Conservation (phyloP, 257 asterid species). For the Solanum corneliomulleri region DNA sequence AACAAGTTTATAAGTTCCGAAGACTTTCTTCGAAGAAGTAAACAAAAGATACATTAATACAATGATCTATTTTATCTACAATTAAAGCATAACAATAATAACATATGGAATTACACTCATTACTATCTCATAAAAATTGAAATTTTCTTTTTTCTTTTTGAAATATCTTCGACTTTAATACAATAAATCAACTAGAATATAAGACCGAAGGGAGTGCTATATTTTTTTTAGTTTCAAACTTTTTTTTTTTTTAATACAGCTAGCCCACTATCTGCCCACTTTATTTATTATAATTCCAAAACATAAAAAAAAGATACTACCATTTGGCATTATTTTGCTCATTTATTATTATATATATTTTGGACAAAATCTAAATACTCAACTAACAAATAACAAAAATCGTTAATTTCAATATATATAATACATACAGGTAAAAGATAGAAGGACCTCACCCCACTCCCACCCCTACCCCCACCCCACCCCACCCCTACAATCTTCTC, state of each 20-base stretch:
- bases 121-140: no score
- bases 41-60: no score
- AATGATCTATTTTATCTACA: no score
- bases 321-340: background rate
- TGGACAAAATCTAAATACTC: background rate
- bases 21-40: fast-evolving
- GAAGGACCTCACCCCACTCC: background rate
- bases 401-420: background rate
- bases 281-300: background rate
- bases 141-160: fast-evolving
- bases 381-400: background rate
- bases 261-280: background rate
- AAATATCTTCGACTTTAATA: fast-evolving
- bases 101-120: no score
- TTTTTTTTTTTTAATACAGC: background rate
- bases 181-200: no score
- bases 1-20: no score
- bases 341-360: background rate
- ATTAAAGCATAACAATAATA: no score
- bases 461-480: no score
- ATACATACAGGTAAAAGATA: background rate
- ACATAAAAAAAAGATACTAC: background rate
- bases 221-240: background rate
- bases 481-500: background rate
- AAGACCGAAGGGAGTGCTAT: no score